Evolutionary conservation across 805 yeast species (phyloP), one percentile per base, ranked within the genome.

Genomic region (Saccharomycopsis fermentans): DNA sequence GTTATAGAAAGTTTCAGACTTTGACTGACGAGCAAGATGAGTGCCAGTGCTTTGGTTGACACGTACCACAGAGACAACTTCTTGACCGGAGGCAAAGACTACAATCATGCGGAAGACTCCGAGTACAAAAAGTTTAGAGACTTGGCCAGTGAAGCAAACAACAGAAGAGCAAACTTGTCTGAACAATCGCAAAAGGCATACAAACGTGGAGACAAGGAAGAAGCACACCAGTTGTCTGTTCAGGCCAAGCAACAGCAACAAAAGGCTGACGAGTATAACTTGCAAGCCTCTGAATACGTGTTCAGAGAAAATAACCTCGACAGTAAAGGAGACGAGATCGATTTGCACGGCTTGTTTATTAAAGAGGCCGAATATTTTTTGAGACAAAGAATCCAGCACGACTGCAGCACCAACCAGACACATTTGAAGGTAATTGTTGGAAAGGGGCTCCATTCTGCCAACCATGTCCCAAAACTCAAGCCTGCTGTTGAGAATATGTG

Each of bases 401-500:
- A 84, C 57, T 76, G 81, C 16, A 67, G 67, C 40, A 73, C 81
- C 26, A 74, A 80, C 57, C 94, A 88, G 67, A 70, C 78, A 2
- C 81, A 79, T 55, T 73, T 92, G 51, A 81, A 82, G 63, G 94
- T 90, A 21, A 91, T 92, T 69, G 97, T 90, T 9, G 98, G 98
- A 9, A 92, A 92, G 71, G 98, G 97, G 6, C 68, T 82, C 48
- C 98, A 91, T 69, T 88, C 96, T 0, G 76, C 78, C 56, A 76
- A 82, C 63, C 96, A 95, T 14, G 80, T 89, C 56, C 91, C 96
- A 48, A 91, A 90, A 70, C 72, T 92, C 65, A 87, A 86, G 70
- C 97, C 97, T 1, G 97, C 97, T 0, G 82, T 90, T 19, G 94
- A 89, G 67, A 78, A 81, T 55, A 71, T 89, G 67, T 90, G 97